Conservation (phyloP, 352 stramenopile species). For the Phytophthora pini region DNA sequence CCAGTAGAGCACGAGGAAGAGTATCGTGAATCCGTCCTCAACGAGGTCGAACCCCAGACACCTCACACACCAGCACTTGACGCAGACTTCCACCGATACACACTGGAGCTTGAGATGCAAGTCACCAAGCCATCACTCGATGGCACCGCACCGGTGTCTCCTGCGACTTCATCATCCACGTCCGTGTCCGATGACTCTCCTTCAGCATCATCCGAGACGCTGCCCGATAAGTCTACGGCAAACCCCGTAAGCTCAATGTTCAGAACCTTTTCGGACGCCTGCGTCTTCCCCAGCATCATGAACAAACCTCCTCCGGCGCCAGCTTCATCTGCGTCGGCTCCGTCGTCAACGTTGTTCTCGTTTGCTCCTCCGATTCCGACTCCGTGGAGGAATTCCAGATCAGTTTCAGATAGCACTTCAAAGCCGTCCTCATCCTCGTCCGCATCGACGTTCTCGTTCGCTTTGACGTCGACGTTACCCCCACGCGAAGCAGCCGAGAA, state of each 20-base stretch:
- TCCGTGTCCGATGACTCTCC: constrained; percentile 31
- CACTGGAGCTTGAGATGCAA: constrained; percentile 6
- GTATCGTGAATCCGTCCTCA: constrained; percentile 17
- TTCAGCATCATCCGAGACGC: constrained; percentile 28
- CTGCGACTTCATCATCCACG: constrained; percentile 29
- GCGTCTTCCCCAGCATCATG: constrained; percentile 29
- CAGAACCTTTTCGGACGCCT: constrained; percentile 41
- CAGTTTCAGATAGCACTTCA: constrained; percentile 22
- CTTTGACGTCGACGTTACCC: constrained; percentile 15
- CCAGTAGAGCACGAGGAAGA: constrained; percentile 3
- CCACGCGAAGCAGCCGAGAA: constrained; percentile 41
- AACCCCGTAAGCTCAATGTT: constrained; percentile 46
- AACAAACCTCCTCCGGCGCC: constrained; percentile 20
- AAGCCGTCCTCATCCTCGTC: constrained; percentile 32
- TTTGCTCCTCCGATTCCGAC: constrained; percentile 58
- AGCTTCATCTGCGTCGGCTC: constrained; percentile 1
- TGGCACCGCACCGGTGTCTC: constrained; percentile 14
- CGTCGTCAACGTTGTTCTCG: constrained; percentile 36
- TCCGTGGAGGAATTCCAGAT: constrained; percentile 53
- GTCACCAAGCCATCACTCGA: constrained; percentile 9
- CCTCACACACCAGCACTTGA: constrained; percentile 47
- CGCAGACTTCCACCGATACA: constrained; percentile 27
- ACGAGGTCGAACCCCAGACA: constrained; percentile 13
- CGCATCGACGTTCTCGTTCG: constrained; percentile 7
- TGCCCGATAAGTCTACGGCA: constrained; percentile 15